A percentile compares a stretch with the other conserved stretches of the same genome.
Evolutionary conservation across 2,329 filamentous ascomycete species (phyloP).

Genomic region (Neonectria hederae): DNA sequence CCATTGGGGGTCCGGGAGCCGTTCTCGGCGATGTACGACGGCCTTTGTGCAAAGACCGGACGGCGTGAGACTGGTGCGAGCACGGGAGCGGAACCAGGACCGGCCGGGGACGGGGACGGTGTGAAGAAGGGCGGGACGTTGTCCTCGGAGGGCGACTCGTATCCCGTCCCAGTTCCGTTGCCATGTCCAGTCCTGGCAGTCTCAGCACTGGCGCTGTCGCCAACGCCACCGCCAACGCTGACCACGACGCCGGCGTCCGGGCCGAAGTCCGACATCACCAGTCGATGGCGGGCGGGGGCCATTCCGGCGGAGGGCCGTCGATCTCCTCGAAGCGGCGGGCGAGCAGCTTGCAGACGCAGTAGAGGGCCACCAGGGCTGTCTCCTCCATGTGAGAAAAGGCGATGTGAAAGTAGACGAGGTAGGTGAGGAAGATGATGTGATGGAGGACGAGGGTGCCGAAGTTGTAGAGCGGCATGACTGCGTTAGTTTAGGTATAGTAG

Average conservation of each 20-base stretch:
- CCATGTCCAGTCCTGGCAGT: background rate
- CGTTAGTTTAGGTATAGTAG: background rate
- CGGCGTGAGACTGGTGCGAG: background rate
- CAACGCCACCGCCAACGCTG: conserved; percentile 18
- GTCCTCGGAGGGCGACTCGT: conserved; percentile 52
- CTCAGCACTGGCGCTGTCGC: background rate
- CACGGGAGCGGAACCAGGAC: conserved; percentile 2
- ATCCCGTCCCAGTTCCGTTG: conserved; percentile 37
- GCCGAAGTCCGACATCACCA: conserved; percentile 35
- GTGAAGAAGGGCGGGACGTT: conserved; percentile 44
- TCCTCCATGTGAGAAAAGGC: conserved; percentile 61
- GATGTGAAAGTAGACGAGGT: conserved; percentile 62
- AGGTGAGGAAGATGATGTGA: conserved; percentile 63
- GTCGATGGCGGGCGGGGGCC: conserved; percentile 46
- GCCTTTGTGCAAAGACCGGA: conserved; percentile 30
- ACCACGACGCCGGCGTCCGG: conserved; percentile 21
- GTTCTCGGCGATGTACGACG: conserved; percentile 28
- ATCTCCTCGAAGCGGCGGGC: conserved; percentile 59
- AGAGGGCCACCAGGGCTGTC: conserved; percentile 56
- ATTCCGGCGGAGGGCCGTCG: conserved; percentile 48
- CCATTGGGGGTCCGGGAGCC: conserved; percentile 20
- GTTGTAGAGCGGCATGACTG: conserved; percentile 60
- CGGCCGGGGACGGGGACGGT: conserved; percentile 7
- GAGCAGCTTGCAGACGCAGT: conserved; percentile 59
- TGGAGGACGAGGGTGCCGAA: conserved; percentile 62